phyloP scores from a whole-genome alignment of 1,139 yeast genomes.

The Kazachstania sp. region DNA sequence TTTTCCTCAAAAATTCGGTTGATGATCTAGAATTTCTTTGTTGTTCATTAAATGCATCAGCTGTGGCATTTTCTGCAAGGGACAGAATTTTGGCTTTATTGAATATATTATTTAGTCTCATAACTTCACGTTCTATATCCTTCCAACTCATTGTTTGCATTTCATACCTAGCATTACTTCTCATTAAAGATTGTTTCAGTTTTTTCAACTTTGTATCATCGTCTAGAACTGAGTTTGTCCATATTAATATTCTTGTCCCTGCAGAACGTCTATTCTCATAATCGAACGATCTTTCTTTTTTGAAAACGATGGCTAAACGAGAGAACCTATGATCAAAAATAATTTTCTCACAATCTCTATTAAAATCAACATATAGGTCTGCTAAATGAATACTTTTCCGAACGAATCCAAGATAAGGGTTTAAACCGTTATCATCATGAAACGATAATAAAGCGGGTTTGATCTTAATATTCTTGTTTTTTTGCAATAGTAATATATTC shows the following conservation, averaged over 20 bases:
- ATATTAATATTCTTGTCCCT: neutral
- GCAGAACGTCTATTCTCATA: neutral
- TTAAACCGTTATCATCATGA: conserved; percentile 4
- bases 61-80: neutral
- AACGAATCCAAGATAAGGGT: conserved; percentile 8
- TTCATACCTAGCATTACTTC: neutral
- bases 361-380: neutral
- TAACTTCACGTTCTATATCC: neutral
- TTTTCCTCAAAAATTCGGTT: neutral
- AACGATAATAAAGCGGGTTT: conserved; percentile 9
- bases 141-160: neutral
- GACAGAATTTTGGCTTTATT: neutral
- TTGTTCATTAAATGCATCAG: neutral
- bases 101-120: neutral
- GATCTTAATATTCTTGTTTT: conserved; percentile 3
- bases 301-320: neutral
- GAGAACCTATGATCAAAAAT: neutral
- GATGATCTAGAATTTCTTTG: neutral
- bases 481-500: conserved; percentile 1
- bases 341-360: conserved; percentile 1
- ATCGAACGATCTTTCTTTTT: neutral
- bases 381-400: neutral
- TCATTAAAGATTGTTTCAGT: neutral
- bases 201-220: conserved; percentile 2
- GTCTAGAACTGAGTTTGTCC: too few relatives aligned